Evolutionary conservation across 139 green algal species (phyloP), one percentile per base, ranked within the genome.

Genomic region (Microglena sp.): DNA sequence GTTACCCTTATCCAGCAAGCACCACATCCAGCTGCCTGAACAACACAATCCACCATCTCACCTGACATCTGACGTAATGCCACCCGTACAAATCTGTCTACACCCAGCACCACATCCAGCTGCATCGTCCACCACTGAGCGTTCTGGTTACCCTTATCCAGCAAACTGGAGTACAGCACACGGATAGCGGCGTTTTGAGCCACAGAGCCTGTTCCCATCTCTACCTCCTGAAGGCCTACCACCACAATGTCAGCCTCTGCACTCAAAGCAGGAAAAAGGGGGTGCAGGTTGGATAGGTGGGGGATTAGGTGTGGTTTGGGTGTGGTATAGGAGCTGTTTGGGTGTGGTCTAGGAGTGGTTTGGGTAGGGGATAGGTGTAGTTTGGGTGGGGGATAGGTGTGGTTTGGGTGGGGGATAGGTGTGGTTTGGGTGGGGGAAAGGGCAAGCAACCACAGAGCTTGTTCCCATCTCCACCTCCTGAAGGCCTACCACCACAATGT

Each of bases 401-500:
- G n/a, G n/a, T n/a, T n/a, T n/a, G n/a, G n/a, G n/a, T n/a, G n/a
- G n/a, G n/a, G n/a, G n/a, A n/a, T n/a, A n/a, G n/a, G n/a, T n/a
- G n/a, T n/a, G n/a, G n/a, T n/a, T n/a, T n/a, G n/a, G n/a, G n/a
- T n/a, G n/a, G n/a, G n/a, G n/a, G n/a, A n/a, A n/a, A n/a, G n/a
- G n/a, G n/a, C n/a, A n/a, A n/a, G n/a, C n/a, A n/a, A n/a, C n/a
- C n/a, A 50, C 40, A 24, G 40, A 94, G 64, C 66, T 66, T 15
- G 80, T 82, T 57, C 90, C 87, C 85, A 94, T 92, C 71, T 95
- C 90, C 18, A 96, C 81, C 67, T 96, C 90, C 74, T 93, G 87
- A 58, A 94, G 71, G 0, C 68, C 82, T 15, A 94, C 66, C 27
- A 81, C 64, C 8, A 86, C 79, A 11, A 94, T 50, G 58, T 84